phyloP scores from a whole-genome alignment of 148 eudicot species.

The Polygonum aviculare region DNA sequence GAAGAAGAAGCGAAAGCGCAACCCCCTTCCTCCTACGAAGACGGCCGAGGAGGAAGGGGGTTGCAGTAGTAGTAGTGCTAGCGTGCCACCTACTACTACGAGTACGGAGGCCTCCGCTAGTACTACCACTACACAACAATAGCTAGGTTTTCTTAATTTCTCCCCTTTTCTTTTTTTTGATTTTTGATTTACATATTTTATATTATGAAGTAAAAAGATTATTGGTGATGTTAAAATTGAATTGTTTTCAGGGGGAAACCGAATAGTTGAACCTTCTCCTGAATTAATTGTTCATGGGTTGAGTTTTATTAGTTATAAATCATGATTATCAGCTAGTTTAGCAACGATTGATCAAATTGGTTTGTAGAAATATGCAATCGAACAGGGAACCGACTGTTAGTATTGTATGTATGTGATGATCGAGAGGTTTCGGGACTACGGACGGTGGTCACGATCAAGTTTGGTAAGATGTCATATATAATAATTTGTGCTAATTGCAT shows the following conservation, averaged over 20 bases:
- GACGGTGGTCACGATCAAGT: neutral
- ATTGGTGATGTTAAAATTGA: neutral
- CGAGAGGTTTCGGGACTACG: too few relatives aligned
- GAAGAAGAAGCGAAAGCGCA: constrained; percentile 11
- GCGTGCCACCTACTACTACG: neutral
- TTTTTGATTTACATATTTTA: too few relatives aligned
- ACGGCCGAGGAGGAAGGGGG: neutral
- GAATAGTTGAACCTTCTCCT: neutral
- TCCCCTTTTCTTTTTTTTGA: neutral
- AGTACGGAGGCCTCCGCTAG: neutral
- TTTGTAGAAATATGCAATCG: neutral
- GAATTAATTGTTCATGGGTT: neutral
- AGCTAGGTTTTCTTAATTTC: neutral
- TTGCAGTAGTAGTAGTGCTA: neutral
- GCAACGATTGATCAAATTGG: neutral
- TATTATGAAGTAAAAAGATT: neutral
- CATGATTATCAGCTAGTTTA: neutral
- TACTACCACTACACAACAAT: neutral
- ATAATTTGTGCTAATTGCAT: neutral
- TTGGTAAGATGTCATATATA: constrained; percentile 8
- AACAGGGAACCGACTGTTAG: neutral
- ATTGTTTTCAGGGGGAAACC: neutral
- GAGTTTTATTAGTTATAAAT: too few relatives aligned
- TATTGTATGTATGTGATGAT: neutral
- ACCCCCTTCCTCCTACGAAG: neutral